Base-by-base conservation (phyloP, 2,329 filamentous ascomycete species). In the Geosmithia flava region DNA sequence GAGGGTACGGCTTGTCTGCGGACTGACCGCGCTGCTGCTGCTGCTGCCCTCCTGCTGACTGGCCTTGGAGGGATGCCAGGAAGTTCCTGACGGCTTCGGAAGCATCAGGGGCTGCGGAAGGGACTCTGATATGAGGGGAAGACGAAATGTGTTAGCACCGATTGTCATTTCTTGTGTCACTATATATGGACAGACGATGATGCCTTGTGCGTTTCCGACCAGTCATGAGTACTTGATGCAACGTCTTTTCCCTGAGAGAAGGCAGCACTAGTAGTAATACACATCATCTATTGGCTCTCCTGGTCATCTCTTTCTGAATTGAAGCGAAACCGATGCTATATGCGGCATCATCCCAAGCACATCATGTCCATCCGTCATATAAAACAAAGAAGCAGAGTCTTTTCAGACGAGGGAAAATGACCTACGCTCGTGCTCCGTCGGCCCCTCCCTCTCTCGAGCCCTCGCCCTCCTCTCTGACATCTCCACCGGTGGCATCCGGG, bases 351-450 rank as follows among this genome's bases (percentile, higher is more conserved):
- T 30, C 33, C 41, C n/a, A 42, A 23, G 41, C 41, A 20, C 20
- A 19, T 42, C 20, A n/a, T 23, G 41, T 42, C 41, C 41, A 42
- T 20, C 41, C 20, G 13, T 37, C 33, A 37, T 37, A 37, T 3
- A 37, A 37, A 37, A 7, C 10, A 37, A 37, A 37, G 33, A 37
- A 37, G 13, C 33, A n/a, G 33, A 11, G 33, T 37, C 11, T 37
- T 37, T 13, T 27, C 42, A 27, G n/a, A 44, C 20, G 33, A 7
- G 33, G 33, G 33, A 60, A 58, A 56, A 55, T 61, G 51, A 98
- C 94, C 91, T 97, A 98, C 93, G 91, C 93, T 96, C 93, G 82
- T 70, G 87, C 94, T 61, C 94, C 93, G 69, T 97, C 93, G 57
- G 88, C 88, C 63, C 94, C 93, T 51, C 91, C 93, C 68, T 95